Conservation (phyloP, 345 rosid species). For the Clausena lansium region DNA sequence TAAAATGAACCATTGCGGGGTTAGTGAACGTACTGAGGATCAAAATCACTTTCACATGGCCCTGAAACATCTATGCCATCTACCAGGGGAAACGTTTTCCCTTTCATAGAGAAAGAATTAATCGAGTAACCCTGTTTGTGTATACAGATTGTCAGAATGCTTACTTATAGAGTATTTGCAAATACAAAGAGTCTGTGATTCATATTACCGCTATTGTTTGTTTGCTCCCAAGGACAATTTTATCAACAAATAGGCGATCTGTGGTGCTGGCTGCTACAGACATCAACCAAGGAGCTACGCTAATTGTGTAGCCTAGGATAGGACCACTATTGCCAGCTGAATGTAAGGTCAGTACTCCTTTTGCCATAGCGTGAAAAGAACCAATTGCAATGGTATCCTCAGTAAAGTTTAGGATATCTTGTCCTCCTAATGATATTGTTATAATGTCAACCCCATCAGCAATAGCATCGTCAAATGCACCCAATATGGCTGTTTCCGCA, state of each 20-base stretch:
- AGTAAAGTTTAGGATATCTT: fast-evolving
- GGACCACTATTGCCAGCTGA: slow-evolving; percentile 43
- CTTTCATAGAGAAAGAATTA: slow-evolving; percentile 25
- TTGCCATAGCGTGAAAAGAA: slow-evolving; percentile 47
- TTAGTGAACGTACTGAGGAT: slow-evolving; percentile 17
- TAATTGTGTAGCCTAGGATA: fast-evolving
- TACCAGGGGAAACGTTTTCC: slow-evolving; percentile 29
- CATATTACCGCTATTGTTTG: slow-evolving; percentile 31
- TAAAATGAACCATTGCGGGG: too few relatives aligned
- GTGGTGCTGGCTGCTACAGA: slow-evolving; percentile 49
- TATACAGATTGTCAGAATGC: not conserved
- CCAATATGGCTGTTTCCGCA: slow-evolving; percentile 3
- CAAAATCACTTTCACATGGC: not conserved
- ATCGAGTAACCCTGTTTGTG: slow-evolving; percentile 35
- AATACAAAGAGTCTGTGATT: not conserved
- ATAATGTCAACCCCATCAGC: slow-evolving; percentile 60
- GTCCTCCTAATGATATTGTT: slow-evolving; percentile 31
- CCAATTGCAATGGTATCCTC: slow-evolving; percentile 33
- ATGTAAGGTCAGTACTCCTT: slow-evolving; percentile 42
- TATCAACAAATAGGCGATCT: slow-evolving; percentile 33
- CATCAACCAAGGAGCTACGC: slow-evolving; percentile 48
- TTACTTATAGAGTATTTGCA: not conserved
- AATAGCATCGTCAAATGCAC: slow-evolving; percentile 61
- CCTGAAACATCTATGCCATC: slow-evolving; percentile 21
- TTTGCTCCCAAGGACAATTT: slow-evolving; percentile 39